phyloP scores from a whole-genome alignment of 768 basidiomycete genomes.

The Mrakia gelida region DNA sequence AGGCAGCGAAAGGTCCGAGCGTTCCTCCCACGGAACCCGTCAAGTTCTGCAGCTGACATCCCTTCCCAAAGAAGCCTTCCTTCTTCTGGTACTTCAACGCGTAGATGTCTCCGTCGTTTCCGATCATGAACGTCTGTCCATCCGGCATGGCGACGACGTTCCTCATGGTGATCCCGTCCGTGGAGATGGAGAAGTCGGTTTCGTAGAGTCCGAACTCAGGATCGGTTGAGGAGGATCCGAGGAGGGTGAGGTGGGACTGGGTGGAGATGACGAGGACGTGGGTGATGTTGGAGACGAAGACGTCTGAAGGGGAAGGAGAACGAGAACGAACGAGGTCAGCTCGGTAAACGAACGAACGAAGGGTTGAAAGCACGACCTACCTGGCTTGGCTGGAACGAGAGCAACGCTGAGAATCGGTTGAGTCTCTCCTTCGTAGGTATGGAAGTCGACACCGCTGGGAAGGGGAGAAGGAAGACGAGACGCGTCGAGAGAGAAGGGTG shows the following conservation, averaged over 20 bases:
- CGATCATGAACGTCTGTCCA: conserved; percentile 85
- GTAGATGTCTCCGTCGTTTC: conserved; percentile 79
- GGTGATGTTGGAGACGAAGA: conserved; percentile 90
- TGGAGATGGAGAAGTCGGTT: conserved; percentile 73
- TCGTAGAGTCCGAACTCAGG: conserved; percentile 84
- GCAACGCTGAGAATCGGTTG: conserved; percentile 86
- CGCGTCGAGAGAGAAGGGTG: neutral
- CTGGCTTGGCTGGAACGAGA: conserved; percentile 75
- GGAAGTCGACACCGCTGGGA: conserved; percentile 69
- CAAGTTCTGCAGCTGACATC: conserved; percentile 78
- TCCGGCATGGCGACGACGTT: conserved; percentile 71
- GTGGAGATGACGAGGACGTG: conserved; percentile 86
- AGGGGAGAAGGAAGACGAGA: neutral
- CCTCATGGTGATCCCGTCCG: conserved; percentile 74
- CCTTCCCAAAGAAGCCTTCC: conserved; percentile 88
- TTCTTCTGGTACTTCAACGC: conserved; percentile 86
- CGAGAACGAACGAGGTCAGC: conserved; percentile 2
- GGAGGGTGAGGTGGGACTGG: conserved; percentile 64
- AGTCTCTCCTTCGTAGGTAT: conserved; percentile 83
- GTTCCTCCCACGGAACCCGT: conserved; percentile 62
- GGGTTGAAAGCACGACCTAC: conserved; percentile 35
- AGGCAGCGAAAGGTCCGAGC: neutral
- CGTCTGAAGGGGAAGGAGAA: conserved; percentile 41
- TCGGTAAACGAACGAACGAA: neutral
- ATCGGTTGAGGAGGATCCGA: conserved; percentile 60